Conservation (phyloP, 2,329 filamentous ascomycete species). For the Acrocalymma vagum region DNA sequence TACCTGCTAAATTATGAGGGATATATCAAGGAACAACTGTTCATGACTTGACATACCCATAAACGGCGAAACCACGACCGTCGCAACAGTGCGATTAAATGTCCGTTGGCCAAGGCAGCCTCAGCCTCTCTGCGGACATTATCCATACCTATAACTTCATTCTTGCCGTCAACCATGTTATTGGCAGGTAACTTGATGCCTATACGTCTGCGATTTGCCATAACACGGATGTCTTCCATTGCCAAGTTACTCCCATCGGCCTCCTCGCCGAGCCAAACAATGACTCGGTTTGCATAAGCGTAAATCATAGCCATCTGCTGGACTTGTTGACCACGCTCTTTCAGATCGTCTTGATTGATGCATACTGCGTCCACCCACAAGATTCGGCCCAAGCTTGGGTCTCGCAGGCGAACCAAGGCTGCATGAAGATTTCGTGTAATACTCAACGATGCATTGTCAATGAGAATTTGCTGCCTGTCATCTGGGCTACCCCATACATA, state of each 20-base stretch:
- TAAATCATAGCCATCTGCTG: conserved; percentile 38
- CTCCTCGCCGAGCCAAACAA: too few relatives aligned
- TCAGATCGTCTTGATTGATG: conserved; percentile 3
- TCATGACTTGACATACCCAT: conserved; percentile 12
- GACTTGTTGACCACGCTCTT: conserved; percentile 33
- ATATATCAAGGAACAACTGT: not conserved
- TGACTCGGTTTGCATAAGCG: too few relatives aligned
- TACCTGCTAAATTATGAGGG: conserved; percentile 9
- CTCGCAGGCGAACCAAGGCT: not conserved
- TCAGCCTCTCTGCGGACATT: too few relatives aligned
- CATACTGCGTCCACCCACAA: not conserved
- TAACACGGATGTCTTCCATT: conserved; percentile 1
- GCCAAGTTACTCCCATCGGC: conserved; percentile 3
- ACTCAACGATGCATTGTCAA: too few relatives aligned
- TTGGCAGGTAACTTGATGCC: too few relatives aligned
- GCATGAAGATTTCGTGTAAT: not conserved
- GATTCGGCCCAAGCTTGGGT: not conserved
- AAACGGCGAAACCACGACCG: conserved; percentile 16
- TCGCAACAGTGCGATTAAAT: conserved; percentile 7
- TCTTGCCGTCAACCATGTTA: not conserved
- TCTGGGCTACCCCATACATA: conserved; percentile 3
- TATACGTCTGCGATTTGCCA: conserved; percentile 2
- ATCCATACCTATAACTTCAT: not conserved
- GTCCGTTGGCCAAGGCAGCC: not conserved
- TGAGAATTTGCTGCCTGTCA: not conserved